These are phyloP conservation scores for Eimeria tenella DNA, from an alignment of 169 alveolate genomes.

Conservation along the genomic window DNA sequence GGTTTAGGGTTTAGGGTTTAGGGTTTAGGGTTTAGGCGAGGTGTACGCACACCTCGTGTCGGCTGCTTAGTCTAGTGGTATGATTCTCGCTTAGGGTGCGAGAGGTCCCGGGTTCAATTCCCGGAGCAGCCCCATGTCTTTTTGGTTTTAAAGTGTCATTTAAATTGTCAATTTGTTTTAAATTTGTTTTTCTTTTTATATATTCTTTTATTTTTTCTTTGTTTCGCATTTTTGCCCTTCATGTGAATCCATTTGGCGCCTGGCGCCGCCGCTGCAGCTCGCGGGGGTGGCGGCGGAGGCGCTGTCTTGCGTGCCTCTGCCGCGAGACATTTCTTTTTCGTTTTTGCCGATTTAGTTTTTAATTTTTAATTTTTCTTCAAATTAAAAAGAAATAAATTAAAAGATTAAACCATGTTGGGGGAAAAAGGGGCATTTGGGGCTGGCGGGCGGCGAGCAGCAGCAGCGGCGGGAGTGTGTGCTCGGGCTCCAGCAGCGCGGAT, in stretches of 20 bases:
- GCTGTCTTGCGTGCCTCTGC: slow-evolving; percentile 1
- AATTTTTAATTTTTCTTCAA: too few relatives aligned
- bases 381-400: too few relatives aligned
- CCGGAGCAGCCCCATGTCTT: slow-evolving; percentile 99
- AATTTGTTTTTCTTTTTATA: neutral
- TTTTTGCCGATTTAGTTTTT: too few relatives aligned
- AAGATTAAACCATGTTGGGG: neutral
- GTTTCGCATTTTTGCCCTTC: neutral
- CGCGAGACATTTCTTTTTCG: too few relatives aligned
- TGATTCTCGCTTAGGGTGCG: slow-evolving; percentile 99
- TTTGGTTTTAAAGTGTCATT: too few relatives aligned
- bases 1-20: neutral
- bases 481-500: neutral
- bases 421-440: too few relatives aligned
- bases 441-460: neutral
- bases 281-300: too few relatives aligned
- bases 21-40: neutral
- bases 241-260: neutral
- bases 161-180: too few relatives aligned
- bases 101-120: slow-evolving; percentile 99
- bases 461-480: neutral
- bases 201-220: neutral
- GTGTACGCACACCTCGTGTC: too few relatives aligned
- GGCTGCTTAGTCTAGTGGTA: slow-evolving; percentile 97
- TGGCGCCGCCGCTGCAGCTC: too few relatives aligned